Conservation (phyloP, 2,329 filamentous ascomycete genomes). For the Blastomyces silverae region DNA sequence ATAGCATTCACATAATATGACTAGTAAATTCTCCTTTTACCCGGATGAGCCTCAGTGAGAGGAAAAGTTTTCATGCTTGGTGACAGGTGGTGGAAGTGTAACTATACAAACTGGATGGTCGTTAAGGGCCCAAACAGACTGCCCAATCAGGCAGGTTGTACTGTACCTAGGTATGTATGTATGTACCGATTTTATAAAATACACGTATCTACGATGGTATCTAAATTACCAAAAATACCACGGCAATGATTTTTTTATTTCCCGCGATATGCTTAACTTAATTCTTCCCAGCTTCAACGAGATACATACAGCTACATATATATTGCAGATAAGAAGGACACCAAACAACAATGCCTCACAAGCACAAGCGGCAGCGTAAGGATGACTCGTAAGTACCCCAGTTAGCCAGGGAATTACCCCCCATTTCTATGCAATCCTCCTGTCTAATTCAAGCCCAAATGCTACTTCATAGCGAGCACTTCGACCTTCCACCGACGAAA, state of each 20-base stretch:
- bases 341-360: slow-evolving; percentile 64
- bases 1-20: background rate
- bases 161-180: no score
- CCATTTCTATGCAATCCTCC: slow-evolving; percentile 47
- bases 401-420: slow-evolving; percentile 14
- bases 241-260: background rate
- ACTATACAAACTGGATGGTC: no score
- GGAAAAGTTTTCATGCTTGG: background rate
- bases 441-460: slow-evolving; percentile 19
- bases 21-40: background rate
- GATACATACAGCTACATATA: background rate
- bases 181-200: no score
- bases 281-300: background rate
- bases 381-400: slow-evolving; percentile 44
- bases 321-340: background rate
- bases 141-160: no score
- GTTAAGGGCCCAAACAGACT: no score
- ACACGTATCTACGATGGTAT: background rate
- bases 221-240: slow-evolving; percentile 3
- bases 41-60: background rate
- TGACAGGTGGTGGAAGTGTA: background rate
- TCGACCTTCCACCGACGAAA: slow-evolving; percentile 55
- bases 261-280: background rate
- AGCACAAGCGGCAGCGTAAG: slow-evolving; percentile 62
- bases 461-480: slow-evolving; percentile 31